Base-by-base conservation (phyloP, 441 rosid genomes). In the Populus hybrid region DNA sequence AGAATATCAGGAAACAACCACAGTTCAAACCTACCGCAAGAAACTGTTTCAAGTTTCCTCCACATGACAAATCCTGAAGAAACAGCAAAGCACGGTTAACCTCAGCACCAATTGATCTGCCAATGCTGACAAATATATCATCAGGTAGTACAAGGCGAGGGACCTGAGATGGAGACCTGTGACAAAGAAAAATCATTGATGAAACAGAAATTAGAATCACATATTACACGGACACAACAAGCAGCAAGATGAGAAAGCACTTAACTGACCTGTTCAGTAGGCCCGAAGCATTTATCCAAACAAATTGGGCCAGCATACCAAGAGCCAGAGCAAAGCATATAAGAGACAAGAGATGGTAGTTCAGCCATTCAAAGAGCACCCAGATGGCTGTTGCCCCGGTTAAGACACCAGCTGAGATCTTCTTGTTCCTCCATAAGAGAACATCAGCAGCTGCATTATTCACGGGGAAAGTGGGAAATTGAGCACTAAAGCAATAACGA, bases 341-440 rank as follows among this genome's bases (percentile, higher is more conserved):
- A 28, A 94, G 90, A 78, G 93, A 88, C 40, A 96, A 82, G 30
- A 96, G 88, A 83, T 96, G 93, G 83, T 91, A 94, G 75, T 92
- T 89, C 53, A 94, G 94, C 98, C 99, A 96, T 84, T 96, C 99
- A 78, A 96, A 93, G 50, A 96, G 95, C 82, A 92, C 83, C 99
- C 99, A 94, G 70, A 93, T 70, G 69, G 85, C 87, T 5, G 99
- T 96, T 71, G 99, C 99, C 77, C 84, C 89, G 66, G 82, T 79
- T 65, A 96, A 78, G 74, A 91, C 81, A 70, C 98, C 79, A 11
- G 94, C 95, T 34, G 99, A 96, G 77, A 93, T 93, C 90, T 94
- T 94, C 86, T 94, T 96, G 88, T 94, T 93, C 95, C 98, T 96
- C 99, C 99, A 96, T 69, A 96, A 79, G 78, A 96, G 84, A 71